phyloP scores from a whole-genome alignment of 2,329 filamentous ascomycete genomes.

The Paecilomyces niveus region DNA sequence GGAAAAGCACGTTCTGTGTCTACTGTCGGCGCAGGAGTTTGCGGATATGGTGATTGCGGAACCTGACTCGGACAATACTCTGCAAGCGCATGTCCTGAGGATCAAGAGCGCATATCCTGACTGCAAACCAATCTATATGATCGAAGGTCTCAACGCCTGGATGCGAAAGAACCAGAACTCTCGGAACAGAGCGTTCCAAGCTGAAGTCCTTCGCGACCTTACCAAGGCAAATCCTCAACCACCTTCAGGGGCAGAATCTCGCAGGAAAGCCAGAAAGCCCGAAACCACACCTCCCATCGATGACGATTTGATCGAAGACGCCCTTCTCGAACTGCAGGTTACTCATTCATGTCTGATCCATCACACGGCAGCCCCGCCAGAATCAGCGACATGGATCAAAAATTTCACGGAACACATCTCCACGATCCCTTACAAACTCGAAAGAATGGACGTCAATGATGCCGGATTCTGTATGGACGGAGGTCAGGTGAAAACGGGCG shows the following conservation, averaged over 20 bases:
- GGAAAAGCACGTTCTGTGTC: conserved; percentile 57
- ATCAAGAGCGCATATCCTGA: conserved; percentile 49
- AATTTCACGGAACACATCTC: conserved; percentile 73
- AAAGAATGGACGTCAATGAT: conserved; percentile 42
- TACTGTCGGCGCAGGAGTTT: conserved; percentile 59
- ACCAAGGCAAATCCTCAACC: conserved; percentile 26
- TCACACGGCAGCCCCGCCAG: conserved; percentile 53
- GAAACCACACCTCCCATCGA: conserved; percentile 47
- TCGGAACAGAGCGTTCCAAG: conserved; percentile 61
- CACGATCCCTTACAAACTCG: conserved; percentile 61
- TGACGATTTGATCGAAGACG: conserved; percentile 64
- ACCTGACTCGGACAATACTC: conserved; percentile 29
- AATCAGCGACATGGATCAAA: conserved; percentile 66
- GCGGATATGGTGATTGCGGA: conserved; percentile 50
- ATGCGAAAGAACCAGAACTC: conserved; percentile 61
- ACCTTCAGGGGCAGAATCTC: conserved; percentile 16
- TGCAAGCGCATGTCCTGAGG: conserved; percentile 53
- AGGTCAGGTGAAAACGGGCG: conserved; percentile 67
- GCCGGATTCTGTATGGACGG: conserved; percentile 68
- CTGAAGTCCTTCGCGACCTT: conserved; percentile 51
- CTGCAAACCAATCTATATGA: conserved; percentile 58
- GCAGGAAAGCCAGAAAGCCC: conserved; percentile 35
- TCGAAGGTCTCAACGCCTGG: conserved; percentile 62
- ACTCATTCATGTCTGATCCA: conserved; percentile 61
- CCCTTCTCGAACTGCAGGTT: conserved; percentile 63